Evolutionary conservation across 2,329 filamentous ascomycete species (phyloP), one percentile per base, ranked within the genome.

Genomic region (Aotearoamyces nothofagi): DNA sequence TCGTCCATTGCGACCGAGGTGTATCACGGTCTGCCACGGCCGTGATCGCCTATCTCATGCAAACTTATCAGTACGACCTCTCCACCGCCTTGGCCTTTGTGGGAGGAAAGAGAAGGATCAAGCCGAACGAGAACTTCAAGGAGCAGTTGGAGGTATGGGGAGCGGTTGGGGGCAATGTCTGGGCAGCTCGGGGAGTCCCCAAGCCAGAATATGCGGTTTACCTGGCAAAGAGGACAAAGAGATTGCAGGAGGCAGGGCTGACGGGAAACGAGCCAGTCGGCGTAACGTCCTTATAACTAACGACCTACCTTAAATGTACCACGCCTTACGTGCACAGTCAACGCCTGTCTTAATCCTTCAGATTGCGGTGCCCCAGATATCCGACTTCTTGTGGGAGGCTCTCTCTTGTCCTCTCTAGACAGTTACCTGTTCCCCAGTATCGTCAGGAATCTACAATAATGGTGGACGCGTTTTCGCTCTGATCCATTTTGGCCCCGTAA

Each of bases 1-100:
- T 52, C 3, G 39, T 52, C 7, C 49, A 50, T 29, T 53, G 50
- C 33, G 53, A 57, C 20, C 30, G 36, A 16, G 50, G 50, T 5
- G 34, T 49, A 16, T 53, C 50, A 11, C 45, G 49, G 9, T 51
- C 49, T 2, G 42, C 50, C 5, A 42, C 49, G 3, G 40, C 42
- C 8, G 34, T 45, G 6, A 41, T 51, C 17, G 49, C 47, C 23
- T 52, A 52, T 31, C 39, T 52, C 8, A 52, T 52, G 50, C 37
- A 47, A 9, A 45, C 33, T 22, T 31, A 43, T 15, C 23, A 39
- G 8, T 24, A 25, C 7, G 15, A 17, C 13, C 15, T 28, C 7
- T 17, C 14, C 4, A 22, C 26, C 5, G 29, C 19, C 8, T n/a
- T 20, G 19, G 19, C 19, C 19, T 20, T 20, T 20, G 19, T 20